Base-by-base conservation (phyloP, 441 rosid genomes). In the Adansonia rubrostipa region DNA sequence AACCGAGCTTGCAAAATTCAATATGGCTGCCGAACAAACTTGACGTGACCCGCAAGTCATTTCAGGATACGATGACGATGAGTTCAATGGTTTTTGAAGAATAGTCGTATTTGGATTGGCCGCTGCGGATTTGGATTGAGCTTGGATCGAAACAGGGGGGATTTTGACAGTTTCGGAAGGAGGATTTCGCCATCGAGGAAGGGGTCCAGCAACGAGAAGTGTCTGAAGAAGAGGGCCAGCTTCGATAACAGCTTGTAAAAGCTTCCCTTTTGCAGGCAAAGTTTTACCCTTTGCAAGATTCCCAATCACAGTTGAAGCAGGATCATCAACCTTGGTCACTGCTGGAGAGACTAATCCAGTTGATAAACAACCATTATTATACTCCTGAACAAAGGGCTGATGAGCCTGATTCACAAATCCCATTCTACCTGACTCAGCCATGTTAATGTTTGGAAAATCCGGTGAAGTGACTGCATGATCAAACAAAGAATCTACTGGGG, bases 111-210 rank as follows among this genome's bases (percentile, higher is more conserved):
- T 62, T 33, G 77, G 24, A 62, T 53, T 67, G 1, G 77, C 19
- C 36, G 63, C 67, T 13, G 73, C 19, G 28, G 13, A 76, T 62
- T 77, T 58, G 61, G 79, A 13, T 7, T 44, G 84, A 74, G 69
- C 84, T 45, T 80, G 79, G 57, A 85, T 82, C 1, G 89, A 82
- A 80, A 88, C 83, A 0, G 87, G 84, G 0, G 92, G 96, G 58
- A 88, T 87, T 80, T 86, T 88, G 77, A 90, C 81, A 1, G 86
- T 28, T 28, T 28, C 33, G 2, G 33, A 28, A 28, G 96, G 93
- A 17, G 99, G 99, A 24, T 96, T 94, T 76, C 97, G 82, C 98
- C 99, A 96, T 79, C 78, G 83, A 9, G 99, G 99, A 53, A 96
- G 91, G 0, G 96, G 97, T 20, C 97, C 98, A 0, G 99, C 90